phyloP scores from a whole-genome alignment of 2,329 filamentous ascomycete genomes.

The Lasiodiplodia sp. region DNA sequence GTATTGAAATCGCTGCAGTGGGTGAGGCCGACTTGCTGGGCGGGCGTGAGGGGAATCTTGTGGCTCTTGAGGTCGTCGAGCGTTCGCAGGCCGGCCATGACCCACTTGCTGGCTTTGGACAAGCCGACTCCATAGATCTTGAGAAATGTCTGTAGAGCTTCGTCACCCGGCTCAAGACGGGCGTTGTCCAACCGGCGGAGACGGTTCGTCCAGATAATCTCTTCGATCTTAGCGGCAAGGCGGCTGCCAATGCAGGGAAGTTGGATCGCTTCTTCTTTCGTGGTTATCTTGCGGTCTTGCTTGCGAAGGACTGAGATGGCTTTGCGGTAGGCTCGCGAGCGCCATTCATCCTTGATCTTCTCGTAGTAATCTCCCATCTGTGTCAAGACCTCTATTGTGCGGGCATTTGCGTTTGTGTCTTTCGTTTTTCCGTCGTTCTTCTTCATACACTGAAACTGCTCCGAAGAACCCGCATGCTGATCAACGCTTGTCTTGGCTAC shows the following conservation, averaged over 20 bases:
- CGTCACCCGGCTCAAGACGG: conserved; percentile 70
- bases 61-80: conserved; percentile 72
- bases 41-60: conserved; percentile 67
- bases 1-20: conserved; percentile 80
- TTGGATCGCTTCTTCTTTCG: conserved; percentile 70
- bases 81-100: conserved; percentile 75
- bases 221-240: conserved; percentile 85
- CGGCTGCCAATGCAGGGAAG: conserved; percentile 75
- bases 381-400: conserved; percentile 78
- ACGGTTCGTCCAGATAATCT: conserved; percentile 78
- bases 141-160: conserved; percentile 72
- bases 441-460: conserved; percentile 67
- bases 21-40: conserved; percentile 78
- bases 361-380: conserved; percentile 82
- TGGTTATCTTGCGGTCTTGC: conserved; percentile 69
- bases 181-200: conserved; percentile 77
- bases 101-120: conserved; percentile 75
- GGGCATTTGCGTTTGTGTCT: conserved; percentile 71
- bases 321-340: conserved; percentile 76
- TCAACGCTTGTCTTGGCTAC: conserved; percentile 32
- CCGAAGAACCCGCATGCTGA: conserved; percentile 32
- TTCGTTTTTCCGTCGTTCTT: conserved; percentile 56
- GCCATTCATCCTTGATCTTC: conserved; percentile 78
- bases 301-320: conserved; percentile 76
- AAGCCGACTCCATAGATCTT: conserved; percentile 81